A percentile compares a stretch with the other conserved stretches of the same genome.
Conservation (phyloP, 164 flowering plant species). For the Akebia trifoliata region DNA sequence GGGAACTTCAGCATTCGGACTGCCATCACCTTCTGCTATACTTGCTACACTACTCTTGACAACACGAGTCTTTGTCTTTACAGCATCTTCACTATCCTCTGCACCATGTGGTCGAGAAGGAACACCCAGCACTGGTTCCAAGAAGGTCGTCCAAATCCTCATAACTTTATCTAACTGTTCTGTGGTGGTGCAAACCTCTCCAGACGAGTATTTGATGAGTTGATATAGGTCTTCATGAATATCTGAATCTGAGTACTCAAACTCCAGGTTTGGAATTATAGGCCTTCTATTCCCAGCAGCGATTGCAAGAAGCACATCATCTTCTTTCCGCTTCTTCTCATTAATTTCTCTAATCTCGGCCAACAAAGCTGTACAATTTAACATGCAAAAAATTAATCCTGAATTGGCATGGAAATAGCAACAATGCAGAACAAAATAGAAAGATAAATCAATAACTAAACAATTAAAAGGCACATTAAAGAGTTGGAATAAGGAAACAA, state of each 20-base stretch:
- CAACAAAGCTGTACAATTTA: conserved; percentile 49
- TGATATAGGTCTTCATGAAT: conserved; percentile 68
- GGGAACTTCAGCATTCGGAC: conserved; percentile 38
- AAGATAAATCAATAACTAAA: not conserved
- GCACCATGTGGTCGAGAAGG: conserved; percentile 61
- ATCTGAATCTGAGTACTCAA: conserved; percentile 41
- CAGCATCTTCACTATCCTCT: conserved; percentile 76
- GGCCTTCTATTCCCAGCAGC: conserved; percentile 75
- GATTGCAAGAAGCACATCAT: conserved; percentile 68
- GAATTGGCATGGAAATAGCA: not conserved
- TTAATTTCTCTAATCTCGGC: conserved; percentile 86
- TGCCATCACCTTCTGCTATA: conserved; percentile 46
- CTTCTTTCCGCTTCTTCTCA: conserved; percentile 73
- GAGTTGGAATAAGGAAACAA: not conserved
- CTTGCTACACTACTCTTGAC: conserved; percentile 32
- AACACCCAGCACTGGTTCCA: conserved; percentile 80
- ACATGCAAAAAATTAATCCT: conserved; percentile 2
- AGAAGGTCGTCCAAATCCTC: conserved; percentile 87
- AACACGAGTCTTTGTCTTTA: conserved; percentile 38
- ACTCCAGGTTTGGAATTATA: conserved; percentile 22
- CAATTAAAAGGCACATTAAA: not conserved
- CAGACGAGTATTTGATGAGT: conserved; percentile 33
- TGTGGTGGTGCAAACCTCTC: conserved; percentile 64
- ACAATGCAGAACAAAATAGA: not conserved
- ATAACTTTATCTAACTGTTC: conserved; percentile 84